phyloP scores from a whole-genome alignment of 1,284 basidiomycete species.

The Chalciporus sp. region DNA sequence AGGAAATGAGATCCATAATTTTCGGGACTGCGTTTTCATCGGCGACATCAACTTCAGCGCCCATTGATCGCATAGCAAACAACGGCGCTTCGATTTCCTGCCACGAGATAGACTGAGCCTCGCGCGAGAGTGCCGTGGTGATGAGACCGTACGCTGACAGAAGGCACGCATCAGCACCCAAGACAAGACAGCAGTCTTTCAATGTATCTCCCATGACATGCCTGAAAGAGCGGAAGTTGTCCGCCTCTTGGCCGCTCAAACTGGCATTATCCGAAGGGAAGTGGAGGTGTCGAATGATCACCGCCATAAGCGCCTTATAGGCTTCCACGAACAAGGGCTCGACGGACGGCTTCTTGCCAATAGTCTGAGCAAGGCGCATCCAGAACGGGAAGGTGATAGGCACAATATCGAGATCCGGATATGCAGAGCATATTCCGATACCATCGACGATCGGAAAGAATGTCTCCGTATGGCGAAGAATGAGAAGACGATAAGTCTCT shows the following conservation, averaged over 20 bases:
- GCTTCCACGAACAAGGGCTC: slow-evolving; percentile 77
- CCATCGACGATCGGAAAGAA: slow-evolving; percentile 95
- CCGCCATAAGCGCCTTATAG: slow-evolving; percentile 82
- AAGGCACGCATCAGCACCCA: slow-evolving; percentile 87
- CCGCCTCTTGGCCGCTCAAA: slow-evolving; percentile 83
- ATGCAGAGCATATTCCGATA: slow-evolving; percentile 92
- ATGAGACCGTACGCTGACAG: slow-evolving; percentile 83
- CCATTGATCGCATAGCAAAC: slow-evolving; percentile 99
- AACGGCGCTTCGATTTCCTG: slow-evolving; percentile 98
- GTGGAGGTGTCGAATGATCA: slow-evolving; percentile 91
- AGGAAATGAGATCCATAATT: slow-evolving; percentile 94
- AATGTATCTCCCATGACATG: slow-evolving; percentile 99
- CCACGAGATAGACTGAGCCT: slow-evolving; percentile 69
- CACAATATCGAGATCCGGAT: slow-evolving; percentile 94
- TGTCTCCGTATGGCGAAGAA: slow-evolving; percentile 86
- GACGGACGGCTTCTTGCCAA: slow-evolving; percentile 74
- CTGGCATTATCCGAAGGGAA: slow-evolving; percentile 78
- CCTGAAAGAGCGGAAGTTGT: slow-evolving; percentile 93
- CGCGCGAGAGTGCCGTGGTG: slow-evolving; percentile 65
- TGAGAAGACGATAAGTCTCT: slow-evolving; percentile 91
- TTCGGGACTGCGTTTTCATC: slow-evolving; percentile 90
- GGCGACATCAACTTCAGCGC: slow-evolving; percentile 84
- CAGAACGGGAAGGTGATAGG: slow-evolving; percentile 99
- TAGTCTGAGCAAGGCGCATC: slow-evolving; percentile 87
- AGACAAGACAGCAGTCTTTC: slow-evolving; percentile 97